Evolutionary conservation across 1,284 basidiomycete species (phyloP), one percentile per base, ranked within the genome.

Genomic region (Meira nashicola): DNA sequence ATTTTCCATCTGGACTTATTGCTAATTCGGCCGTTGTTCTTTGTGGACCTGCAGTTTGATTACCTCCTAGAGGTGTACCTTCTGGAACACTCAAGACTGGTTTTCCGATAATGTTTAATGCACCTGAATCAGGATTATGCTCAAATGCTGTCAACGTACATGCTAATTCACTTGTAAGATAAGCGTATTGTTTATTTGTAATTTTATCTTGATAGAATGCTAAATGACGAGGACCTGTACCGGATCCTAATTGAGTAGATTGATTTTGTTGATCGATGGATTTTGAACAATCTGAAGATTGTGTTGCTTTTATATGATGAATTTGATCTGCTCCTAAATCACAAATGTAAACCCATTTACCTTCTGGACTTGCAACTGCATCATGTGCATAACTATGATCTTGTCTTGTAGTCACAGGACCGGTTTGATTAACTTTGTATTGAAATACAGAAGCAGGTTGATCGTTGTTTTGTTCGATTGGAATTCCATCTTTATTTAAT

Each of bases 281-380:
- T 37, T 14, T 37, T 19, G 9, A 14, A 12, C 17, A 17, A 33
- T 38, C 52, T n/a, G 2, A 15, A 2, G 5, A 5, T 47, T 55
- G 19, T 21, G 28, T 39, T 11, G 49, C 55, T 38, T 50, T 3
- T n/a, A 63, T 40, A 25, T 46, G 28, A 39, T 72, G 70, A 40
- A 74, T 66, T 43, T 67, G 60, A 39, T 74, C 72, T 0, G 67
- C 65, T 1, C 72, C 72, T 12, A 74, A 52, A 50, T 74, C 72
- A 44, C 52, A 54, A 2, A 73, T 66, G 28, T 68, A 73, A 7
- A 74, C 69, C 54, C 54, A 73, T 2, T 17, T 14, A 2, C 68
- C 69, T 1, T 40, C 48, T 2, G 69, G 72, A 23, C 53, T 25
- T 47, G 64, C 57, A 46, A 54, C 43, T 15, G 65, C 67, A 47